These are phyloP conservation scores for Cryptosporidium sp. DNA, from an alignment of 169 alveolate species.

Conservation along the genomic window DNA sequence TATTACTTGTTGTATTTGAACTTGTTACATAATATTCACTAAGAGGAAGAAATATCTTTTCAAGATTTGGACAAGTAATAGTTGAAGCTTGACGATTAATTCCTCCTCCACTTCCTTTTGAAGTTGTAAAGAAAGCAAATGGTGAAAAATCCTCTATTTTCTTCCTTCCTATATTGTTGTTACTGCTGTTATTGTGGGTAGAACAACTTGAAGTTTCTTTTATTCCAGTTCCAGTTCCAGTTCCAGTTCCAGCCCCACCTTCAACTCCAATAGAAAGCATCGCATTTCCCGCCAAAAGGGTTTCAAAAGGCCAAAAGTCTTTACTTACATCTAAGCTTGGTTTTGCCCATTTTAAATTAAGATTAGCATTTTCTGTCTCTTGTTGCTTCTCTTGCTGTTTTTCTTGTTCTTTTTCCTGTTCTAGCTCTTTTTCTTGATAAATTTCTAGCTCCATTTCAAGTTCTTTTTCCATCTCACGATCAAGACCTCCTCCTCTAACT, in stretches of 20 bases:
- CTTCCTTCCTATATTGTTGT: not conserved
- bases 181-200: too few species aligned
- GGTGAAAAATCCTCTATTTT: constrained; percentile 18
- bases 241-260: not conserved
- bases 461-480: constrained; percentile 83
- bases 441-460: constrained; percentile 75
- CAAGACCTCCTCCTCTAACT: not conserved
- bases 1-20: not conserved
- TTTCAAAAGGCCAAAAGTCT: constrained; percentile 53
- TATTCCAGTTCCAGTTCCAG: not conserved
- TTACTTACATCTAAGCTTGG: constrained; percentile 25
- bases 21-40: not conserved
- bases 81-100: constrained; percentile 6
- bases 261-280: not conserved
- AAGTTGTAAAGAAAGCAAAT: constrained; percentile 33
- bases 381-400: constrained; percentile 76
- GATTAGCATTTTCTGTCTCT: constrained; percentile 21
- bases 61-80: not conserved
- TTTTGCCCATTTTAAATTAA: constrained; percentile 7
- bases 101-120: constrained; percentile 28
- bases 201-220: not conserved
- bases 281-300: not conserved
- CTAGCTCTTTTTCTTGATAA: constrained; percentile 71
- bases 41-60: constrained; percentile 11
- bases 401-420: constrained; percentile 83